Conservation (phyloP, 2,329 filamentous ascomycete genomes). For the Colletotrichum paranaense region DNA sequence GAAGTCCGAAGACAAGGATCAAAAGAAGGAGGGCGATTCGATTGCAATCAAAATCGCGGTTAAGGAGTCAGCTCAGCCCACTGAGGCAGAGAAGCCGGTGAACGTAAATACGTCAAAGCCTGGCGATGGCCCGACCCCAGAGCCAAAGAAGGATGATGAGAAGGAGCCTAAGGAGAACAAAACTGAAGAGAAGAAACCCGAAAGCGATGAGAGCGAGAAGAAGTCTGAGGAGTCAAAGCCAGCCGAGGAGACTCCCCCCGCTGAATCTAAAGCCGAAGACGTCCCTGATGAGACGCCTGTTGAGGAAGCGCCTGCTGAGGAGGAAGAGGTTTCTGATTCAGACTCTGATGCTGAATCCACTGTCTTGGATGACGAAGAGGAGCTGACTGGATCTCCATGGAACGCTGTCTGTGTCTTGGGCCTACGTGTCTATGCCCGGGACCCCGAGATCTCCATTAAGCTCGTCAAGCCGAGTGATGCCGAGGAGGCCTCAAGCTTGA, state of each 20-base stretch:
- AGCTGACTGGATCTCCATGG: conserved; percentile 44
- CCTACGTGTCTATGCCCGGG: conserved; percentile 51
- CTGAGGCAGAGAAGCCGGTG: not conserved
- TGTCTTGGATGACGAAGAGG: conserved; percentile 32
- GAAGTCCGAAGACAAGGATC: conserved; percentile 35
- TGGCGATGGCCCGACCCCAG: not conserved
- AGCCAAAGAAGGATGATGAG: conserved; percentile 21
- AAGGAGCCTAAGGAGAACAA: conserved; percentile 2
- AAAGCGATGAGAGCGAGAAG: not conserved
- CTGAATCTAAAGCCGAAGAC: not conserved
- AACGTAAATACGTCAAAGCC: conserved; percentile 1
- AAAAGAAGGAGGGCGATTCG: conserved; percentile 34
- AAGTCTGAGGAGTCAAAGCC: conserved; percentile 15
- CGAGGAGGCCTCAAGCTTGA: conserved; percentile 43
- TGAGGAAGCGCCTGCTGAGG: conserved; percentile 31
- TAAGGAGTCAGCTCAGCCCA: conserved; percentile 14
- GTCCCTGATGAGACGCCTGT: not conserved
- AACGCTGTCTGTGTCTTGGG: conserved; percentile 56
- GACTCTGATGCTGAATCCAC: conserved; percentile 16
- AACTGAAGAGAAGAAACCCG: not conserved
- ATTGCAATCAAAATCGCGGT: conserved; percentile 20
- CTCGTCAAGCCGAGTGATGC: conserved; percentile 46
- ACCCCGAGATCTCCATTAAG: conserved; percentile 47
- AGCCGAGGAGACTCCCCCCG: not conserved
- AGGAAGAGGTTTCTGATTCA: conserved; percentile 23